Base-by-base conservation (phyloP, 495 filamentous ascomycete genomes). In the Mytilinidion resinicola region DNA sequence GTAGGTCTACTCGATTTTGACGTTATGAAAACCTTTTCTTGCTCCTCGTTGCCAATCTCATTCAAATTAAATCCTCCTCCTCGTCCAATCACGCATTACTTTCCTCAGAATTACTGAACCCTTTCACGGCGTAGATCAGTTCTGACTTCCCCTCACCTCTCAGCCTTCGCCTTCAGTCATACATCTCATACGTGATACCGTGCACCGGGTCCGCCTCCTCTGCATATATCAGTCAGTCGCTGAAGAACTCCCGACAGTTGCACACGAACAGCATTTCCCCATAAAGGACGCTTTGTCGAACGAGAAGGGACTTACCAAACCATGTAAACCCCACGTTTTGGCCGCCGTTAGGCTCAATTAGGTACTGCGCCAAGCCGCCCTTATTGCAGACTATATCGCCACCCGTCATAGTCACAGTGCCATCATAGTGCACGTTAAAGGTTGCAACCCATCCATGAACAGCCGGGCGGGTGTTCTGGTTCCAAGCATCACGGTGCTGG, bases 401-500 rank as follows among this genome's bases (percentile, higher is more conserved):
- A 4, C 55, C 59, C 0, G 9, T 42, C 15, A 58, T 33, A 19
- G 9, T 25, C 17, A 52, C 36, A 1, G 7, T 19, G 30, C 59
- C 59, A 56, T 51, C 38, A 9, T 30, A 6, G 3, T 38, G 6
- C 4, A 65, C 50, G 9, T 58, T 15, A 34, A 65, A 33, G n/a
- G 38, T 55, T 17, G 50, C 58, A 19, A 61, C 58, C 43, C 25
- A 38, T 5, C n/a, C 35, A 1, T 39, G 39, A 3, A 43, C 14
- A 1, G 20, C 25, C 11, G 58, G 62, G 17, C 38, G 58, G 15
- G 50, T 58, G 37, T 61, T 61, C 19, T 48, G 44, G 44, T 48
- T 21, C 62, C 62, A 65, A n/a, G 58, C 53, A 50, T 65, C 62
- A 12, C 9, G 41, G 58, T 33, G n/a, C 42, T 55, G 61, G 20